Evolutionary conservation across 352 stramenopile species (phyloP), one percentile per base, ranked within the genome.

Genomic region (Globisporangium nodosum): DNA sequence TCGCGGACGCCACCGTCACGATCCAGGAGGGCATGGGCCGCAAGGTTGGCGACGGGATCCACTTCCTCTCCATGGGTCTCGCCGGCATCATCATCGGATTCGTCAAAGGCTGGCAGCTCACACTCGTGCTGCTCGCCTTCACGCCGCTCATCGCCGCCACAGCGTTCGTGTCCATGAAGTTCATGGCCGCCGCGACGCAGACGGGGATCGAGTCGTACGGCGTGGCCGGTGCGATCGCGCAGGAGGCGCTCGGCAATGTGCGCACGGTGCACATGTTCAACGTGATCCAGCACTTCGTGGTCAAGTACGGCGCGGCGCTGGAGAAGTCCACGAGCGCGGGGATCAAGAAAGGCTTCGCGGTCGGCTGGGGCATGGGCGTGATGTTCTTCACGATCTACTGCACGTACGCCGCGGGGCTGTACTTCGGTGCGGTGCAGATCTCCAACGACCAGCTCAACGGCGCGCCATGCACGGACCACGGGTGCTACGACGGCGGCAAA

Each of bases 211-310:
- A 87, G 33, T 81, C 78, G 47, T 90, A 90, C 47, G 70, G 63
- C 13, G 65, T 87, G 54, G 83, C 79, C 27, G 84, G 85, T 35
- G 72, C 79, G 0, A 61, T 93, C 18, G 81, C 80, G 0, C 78
- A 94, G 52, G 85, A 93, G 40, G 65, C 72, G 6, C 64, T 92
- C 35, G 73, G 73, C 46, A 93, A 88, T 48, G 69, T 90, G 5
- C 78, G 79, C 20, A 92, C 83, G 2, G 82, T 94, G 47, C 76
- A 90, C 73, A 82, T 86, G 69, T 87, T 92, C 69, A 90, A 88
- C 57, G 71, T 78, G 8, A 75, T 88, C 46, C 55, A 69, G 6
- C 69, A 85, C 30, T 85, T 88, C 31, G 62, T 78, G 15, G 21
- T 42, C 51, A 89, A 91, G 52, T 94, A 92, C 58, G 64, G 77